Evolutionary conservation across 495 filamentous ascomycete species (phyloP).

Genomic region (Lasiosphaeriaceae sp.): DNA sequence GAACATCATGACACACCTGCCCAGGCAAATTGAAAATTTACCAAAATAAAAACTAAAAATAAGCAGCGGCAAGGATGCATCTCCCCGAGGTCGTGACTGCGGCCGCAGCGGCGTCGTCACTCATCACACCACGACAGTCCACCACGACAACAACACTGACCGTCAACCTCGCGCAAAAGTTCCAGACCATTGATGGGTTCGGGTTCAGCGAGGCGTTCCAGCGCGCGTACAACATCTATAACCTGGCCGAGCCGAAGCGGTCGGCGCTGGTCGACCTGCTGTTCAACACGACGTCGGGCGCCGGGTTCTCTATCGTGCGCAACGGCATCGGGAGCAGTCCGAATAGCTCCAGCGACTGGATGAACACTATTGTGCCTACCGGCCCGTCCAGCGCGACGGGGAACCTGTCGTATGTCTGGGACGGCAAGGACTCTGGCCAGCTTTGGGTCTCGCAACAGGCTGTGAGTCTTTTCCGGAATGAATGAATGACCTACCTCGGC

Average conservation of each 20-base stretch:
- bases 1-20: too few relatives aligned
- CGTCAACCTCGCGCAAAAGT: conserved; percentile 27
- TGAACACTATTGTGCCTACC: conserved; percentile 38
- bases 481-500: too few relatives aligned
- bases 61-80: conserved; percentile 1
- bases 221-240: conserved; percentile 38
- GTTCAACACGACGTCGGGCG: conserved; percentile 44
- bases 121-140: background rate
- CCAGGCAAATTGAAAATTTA: too few relatives aligned
- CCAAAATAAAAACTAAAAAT: background rate
- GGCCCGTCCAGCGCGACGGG: conserved; percentile 33
- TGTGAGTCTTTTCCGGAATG: conserved; percentile 14
- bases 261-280: conserved; percentile 42
- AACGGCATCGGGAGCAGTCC: conserved; percentile 39
- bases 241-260: conserved; percentile 24
- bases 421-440: conserved; percentile 40
- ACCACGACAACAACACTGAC: conserved; percentile 18
- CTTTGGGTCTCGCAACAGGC: conserved; percentile 49
- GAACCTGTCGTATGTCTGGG: conserved; percentile 11
- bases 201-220: conserved; percentile 50
- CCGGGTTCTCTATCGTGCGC: conserved; percentile 51
- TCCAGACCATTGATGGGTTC: conserved; percentile 44
- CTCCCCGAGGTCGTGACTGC: background rate
- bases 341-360: conserved; percentile 19
- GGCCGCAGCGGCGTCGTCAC: background rate